These are phyloP conservation scores for Candida xyloterini DNA, from an alignment of 805 yeast species.

Conservation along the genomic window DNA sequence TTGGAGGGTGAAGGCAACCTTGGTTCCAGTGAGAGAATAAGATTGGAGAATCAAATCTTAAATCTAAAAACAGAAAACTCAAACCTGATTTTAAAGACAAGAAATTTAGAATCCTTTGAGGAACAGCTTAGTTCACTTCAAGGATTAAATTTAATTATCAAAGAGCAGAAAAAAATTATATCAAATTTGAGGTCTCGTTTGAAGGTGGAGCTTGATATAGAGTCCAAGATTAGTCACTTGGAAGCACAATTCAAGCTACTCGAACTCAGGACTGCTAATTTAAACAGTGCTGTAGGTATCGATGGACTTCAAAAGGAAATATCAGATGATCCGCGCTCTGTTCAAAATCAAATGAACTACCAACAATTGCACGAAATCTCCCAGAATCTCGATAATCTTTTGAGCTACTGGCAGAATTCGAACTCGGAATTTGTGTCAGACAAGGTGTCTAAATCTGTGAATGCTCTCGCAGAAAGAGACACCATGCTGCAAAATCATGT, in stretches of 20 bases:
- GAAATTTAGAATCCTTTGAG: conserved; percentile 48
- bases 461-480: not conserved
- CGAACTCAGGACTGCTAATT: conserved; percentile 9
- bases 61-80: conserved; percentile 46
- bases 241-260: conserved; percentile 44
- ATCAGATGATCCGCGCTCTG: not conserved
- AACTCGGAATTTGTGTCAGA: too few species aligned
- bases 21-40: conserved; percentile 2
- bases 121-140: conserved; percentile 51
- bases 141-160: conserved; percentile 52
- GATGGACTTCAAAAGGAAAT: not conserved
- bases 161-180: conserved; percentile 49
- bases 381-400: too few species aligned
- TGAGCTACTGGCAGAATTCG: not conserved
- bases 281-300: not conserved
- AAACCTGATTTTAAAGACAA: conserved; percentile 38
- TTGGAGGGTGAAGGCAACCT: not conserved
- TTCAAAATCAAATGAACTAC: not conserved
- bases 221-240: conserved; percentile 46
- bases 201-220: conserved; percentile 41
- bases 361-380: not conserved
- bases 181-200: conserved; percentile 40
- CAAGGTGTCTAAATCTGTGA: not conserved
- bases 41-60: conserved; percentile 33
- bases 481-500: not conserved